Conservation (phyloP, 192 early-diverging fungal genomes). For the Phycomyces nitens region DNA sequence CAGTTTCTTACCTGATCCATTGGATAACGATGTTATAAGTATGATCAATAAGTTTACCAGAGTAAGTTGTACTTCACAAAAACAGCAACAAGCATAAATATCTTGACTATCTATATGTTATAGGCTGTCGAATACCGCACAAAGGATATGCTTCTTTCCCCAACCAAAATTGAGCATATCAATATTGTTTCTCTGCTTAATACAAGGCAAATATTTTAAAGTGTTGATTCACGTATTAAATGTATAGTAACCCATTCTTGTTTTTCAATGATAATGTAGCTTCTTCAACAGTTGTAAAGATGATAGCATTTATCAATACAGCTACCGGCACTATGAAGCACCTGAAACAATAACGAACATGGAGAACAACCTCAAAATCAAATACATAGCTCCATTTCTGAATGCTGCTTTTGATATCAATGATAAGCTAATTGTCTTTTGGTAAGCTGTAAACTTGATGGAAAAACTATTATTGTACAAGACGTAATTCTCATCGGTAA, state of each 20-base stretch:
- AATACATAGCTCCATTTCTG: conserved; percentile 7
- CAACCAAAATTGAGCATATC: conserved; percentile 10
- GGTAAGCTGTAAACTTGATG: conserved; percentile 11
- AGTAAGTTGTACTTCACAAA: conserved; percentile 6
- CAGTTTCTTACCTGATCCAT: conserved; percentile 2
- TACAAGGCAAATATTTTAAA: conserved; percentile 2
- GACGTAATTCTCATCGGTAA: conserved; percentile 2
- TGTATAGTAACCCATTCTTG: conserved; percentile 2
- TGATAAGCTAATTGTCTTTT: conserved; percentile 15
- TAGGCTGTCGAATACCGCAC: conserved; percentile 9
- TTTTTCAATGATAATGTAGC: conserved; percentile 7
- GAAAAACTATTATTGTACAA: conserved; percentile 8
- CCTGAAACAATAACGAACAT: conserved; percentile 11
- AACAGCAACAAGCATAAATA: background rate
- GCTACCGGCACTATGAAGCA: conserved; percentile 8
- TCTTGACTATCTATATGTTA: conserved; percentile 3
- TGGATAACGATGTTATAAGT: conserved; percentile 7
- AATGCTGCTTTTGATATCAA: conserved; percentile 17
- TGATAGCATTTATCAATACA: background rate
- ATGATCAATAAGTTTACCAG: conserved; percentile 7
- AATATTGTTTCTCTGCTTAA: conserved; percentile 8
- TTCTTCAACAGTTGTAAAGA: conserved; percentile 6
- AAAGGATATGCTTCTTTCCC: conserved; percentile 5
- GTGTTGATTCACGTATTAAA: background rate
- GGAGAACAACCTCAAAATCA: conserved; percentile 14